Percentiles rank a stretch among this genome's conserved stretches.
phyloP scores from a whole-genome alignment of 495 filamentous ascomycete genomes.

The Darksidea phi region DNA sequence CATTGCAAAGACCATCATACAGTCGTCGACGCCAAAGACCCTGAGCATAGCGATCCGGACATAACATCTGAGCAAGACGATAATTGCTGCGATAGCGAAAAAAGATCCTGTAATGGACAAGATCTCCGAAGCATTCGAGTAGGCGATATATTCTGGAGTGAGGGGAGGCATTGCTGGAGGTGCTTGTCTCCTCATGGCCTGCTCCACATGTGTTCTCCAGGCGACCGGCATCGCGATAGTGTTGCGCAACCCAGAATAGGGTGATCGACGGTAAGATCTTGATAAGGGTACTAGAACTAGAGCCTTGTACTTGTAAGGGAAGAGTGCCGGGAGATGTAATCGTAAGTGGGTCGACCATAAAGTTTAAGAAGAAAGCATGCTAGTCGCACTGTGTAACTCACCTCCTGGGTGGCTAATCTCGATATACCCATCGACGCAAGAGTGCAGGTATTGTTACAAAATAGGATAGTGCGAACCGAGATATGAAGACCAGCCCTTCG shows the following conservation, averaged over 20 bases:
- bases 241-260: neutral
- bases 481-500: neutral
- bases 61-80: slow-evolving; percentile 37
- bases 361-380: slow-evolving; percentile 8
- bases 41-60: slow-evolving; percentile 39
- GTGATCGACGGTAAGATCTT: slow-evolving; percentile 14
- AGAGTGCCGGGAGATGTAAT: neutral
- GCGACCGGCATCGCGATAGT: slow-evolving; percentile 15
- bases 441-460: slow-evolving; percentile 18
- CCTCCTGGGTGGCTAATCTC: neutral
- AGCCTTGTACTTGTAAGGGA: slow-evolving; percentile 19
- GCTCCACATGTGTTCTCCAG: slow-evolving; percentile 13
- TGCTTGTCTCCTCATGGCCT: slow-evolving; percentile 21
- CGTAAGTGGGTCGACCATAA: slow-evolving; percentile 8
- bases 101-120: slow-evolving; percentile 36
- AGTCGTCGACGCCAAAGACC: slow-evolving; percentile 41
- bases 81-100: slow-evolving; percentile 26
- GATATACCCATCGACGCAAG: slow-evolving; percentile 15
- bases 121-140: slow-evolving; percentile 34
- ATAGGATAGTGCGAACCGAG: slow-evolving; percentile 11
- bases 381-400: neutral
- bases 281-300: neutral
- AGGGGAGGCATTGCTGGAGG: slow-evolving; percentile 1
- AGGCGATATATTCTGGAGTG: slow-evolving; percentile 31
- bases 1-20: slow-evolving; percentile 38